Percentiles rank a stretch among this genome's conserved stretches.
phyloP scores from a whole-genome alignment of 2,329 filamentous ascomycete species.

The Botrytis pseudocinerea region DNA sequence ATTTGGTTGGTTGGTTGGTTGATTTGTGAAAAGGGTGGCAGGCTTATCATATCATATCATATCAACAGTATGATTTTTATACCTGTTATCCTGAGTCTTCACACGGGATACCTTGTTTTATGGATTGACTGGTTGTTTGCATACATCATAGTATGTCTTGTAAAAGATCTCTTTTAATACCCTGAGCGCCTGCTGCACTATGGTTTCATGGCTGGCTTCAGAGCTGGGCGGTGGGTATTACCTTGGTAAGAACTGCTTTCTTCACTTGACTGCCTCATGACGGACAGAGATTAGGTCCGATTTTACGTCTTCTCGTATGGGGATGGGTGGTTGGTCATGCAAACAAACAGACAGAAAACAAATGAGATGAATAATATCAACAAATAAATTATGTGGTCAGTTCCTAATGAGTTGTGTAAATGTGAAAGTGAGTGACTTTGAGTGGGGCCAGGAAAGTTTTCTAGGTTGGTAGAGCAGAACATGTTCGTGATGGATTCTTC shows the following conservation, averaged over 20 bases:
- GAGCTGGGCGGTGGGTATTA: not conserved
- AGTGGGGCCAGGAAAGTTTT: too few species aligned
- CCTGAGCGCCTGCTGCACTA: not conserved
- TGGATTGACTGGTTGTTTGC: conserved; percentile 15
- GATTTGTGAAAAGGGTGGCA: not conserved
- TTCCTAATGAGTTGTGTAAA: not conserved
- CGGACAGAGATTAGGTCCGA: not conserved
- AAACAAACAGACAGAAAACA: conserved; percentile 1
- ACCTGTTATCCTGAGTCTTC: not conserved
- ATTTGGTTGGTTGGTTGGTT: conserved; percentile 1
- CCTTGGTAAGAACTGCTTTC: not conserved
- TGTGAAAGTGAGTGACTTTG: too few species aligned
- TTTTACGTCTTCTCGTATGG: not conserved
- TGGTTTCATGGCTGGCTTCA: not conserved
- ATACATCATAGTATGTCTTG: conserved; percentile 3
- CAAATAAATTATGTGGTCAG: not conserved
- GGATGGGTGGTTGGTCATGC: not conserved
- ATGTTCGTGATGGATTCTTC: too few species aligned
- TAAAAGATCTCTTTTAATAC: conserved; percentile 8
- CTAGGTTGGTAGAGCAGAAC: too few species aligned
- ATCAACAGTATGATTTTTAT: conserved; percentile 11
- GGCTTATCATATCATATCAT: conserved; percentile 6
- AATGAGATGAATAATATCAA: conserved; percentile 12
- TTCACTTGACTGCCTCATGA: not conserved
- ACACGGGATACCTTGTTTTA: conserved; percentile 2